phyloP scores from a whole-genome alignment of 371 early-diverging fungal species.

The Zychaea mexicana region DNA sequence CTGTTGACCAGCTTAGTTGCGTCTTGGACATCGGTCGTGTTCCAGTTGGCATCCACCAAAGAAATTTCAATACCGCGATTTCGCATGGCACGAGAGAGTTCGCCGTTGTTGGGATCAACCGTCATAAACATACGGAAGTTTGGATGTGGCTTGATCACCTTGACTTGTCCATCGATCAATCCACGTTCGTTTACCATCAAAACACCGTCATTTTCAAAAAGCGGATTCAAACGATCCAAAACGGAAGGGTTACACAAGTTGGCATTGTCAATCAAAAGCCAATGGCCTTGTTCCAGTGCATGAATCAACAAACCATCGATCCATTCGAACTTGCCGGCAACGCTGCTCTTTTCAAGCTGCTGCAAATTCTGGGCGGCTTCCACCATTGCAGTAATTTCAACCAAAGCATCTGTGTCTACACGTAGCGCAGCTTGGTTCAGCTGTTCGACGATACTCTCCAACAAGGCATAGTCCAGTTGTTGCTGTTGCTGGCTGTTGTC shows the following conservation, averaged over 20 bases:
- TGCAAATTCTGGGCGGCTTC: slow-evolving; percentile 34
- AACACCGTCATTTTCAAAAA: slow-evolving; percentile 90
- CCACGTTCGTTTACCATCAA: slow-evolving; percentile 93
- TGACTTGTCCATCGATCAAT: slow-evolving; percentile 78
- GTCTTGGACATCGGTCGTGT: slow-evolving; percentile 31
- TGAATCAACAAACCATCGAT: slow-evolving; percentile 94
- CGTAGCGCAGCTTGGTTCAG: slow-evolving; percentile 21
- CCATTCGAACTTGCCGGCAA: slow-evolving; percentile 93
- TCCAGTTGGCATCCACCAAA: slow-evolving; percentile 59
- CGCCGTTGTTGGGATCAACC: slow-evolving; percentile 93
- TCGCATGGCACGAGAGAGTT: slow-evolving; percentile 96
- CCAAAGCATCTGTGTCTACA: slow-evolving; percentile 25
- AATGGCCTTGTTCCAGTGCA: slow-evolving; percentile 94
- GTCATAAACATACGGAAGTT: slow-evolving; percentile 99
- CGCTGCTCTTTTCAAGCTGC: slow-evolving; percentile 53
- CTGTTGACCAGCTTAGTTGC: slow-evolving; percentile 55
- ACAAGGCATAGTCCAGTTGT: slow-evolving; percentile 36
- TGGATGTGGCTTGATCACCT: slow-evolving; percentile 87
- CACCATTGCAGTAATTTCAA: slow-evolving; percentile 13
- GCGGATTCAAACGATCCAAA: slow-evolving; percentile 92
- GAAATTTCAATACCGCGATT: slow-evolving; percentile 94
- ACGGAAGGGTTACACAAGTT: slow-evolving; percentile 97
- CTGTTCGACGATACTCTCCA: slow-evolving; percentile 32
- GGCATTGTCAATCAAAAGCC: slow-evolving; percentile 99
- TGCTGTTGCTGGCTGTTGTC: slow-evolving; percentile 5